Evolutionary conservation across 768 basidiomycete genomes (phyloP).

Genomic region (Fomitopsis pulvina): DNA sequence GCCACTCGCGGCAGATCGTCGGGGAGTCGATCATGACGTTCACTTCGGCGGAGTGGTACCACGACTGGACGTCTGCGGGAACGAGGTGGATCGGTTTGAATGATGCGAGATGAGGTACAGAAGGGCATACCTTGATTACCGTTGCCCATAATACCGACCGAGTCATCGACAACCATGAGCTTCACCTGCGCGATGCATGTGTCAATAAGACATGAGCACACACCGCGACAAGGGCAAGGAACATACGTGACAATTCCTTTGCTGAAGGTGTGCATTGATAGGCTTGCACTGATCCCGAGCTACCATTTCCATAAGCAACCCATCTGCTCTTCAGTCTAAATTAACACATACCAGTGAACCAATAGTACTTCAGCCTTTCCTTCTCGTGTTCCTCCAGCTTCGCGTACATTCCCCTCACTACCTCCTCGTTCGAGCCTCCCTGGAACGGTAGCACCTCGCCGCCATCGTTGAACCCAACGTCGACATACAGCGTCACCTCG

Average conservation of each 20-base stretch:
- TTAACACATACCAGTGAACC: conserved; percentile 37
- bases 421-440: conserved; percentile 69
- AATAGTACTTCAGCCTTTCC: conserved; percentile 40
- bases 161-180: conserved; percentile 59
- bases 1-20: conserved; percentile 40
- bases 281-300: conserved; percentile 62
- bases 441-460: conserved; percentile 50
- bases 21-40: conserved; percentile 51
- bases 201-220: not conserved
- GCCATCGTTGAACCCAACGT: conserved; percentile 42
- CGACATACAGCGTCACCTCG: conserved; percentile 52
- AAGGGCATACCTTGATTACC: conserved; percentile 51
- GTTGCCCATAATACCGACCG: conserved; percentile 60
- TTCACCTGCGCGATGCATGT: conserved; percentile 35
- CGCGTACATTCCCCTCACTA: conserved; percentile 52
- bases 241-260: conserved; percentile 61
- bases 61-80: conserved; percentile 49
- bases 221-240: not conserved
- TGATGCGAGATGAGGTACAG: not conserved
- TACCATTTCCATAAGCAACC: not conserved
- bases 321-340: not conserved
- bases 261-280: conserved; percentile 57
- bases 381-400: conserved; percentile 36
- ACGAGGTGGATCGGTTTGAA: not conserved
- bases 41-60: conserved; percentile 69